Base-by-base conservation (phyloP, 768 basidiomycete species). In the Scleroderma bovista region DNA sequence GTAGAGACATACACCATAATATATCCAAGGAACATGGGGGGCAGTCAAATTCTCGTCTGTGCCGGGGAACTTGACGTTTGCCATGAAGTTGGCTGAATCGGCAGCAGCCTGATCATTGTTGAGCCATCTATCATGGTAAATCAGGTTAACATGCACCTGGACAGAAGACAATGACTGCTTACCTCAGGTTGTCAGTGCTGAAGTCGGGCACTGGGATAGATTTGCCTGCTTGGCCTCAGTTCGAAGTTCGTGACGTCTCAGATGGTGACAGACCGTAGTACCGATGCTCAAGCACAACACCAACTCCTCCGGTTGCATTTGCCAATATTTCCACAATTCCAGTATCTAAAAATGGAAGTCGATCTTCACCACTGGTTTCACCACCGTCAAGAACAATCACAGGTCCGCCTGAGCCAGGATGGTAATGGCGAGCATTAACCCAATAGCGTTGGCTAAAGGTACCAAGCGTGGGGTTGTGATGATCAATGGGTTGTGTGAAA, bases 311-410 rank as follows among this genome's bases (percentile, higher is more conserved):
- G 0, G 92, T 95, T 17, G 85, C 86, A 48, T 79, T 83, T 2
- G 88, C 74, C 48, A 97, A 72, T 51, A 96, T 94, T 40, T 91
- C 87, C 6, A 88, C 78, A 54, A 97, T 94, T 2, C 93, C 89
- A 0, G 80, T 85, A 54, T 89, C 84, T 55, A 74, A 59, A 60
- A 73, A 76, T 20, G 69, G 71, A 39, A 75, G 49, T 38, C 82
- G 57, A 36, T 86, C 79, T 66, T 80, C 82, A 17, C 92, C 95
- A 53, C 80, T 86, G 3, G 92, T 95, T 70, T 97, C 95, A 15
- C 95, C 95, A 1, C 91, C 92, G 65, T 97, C 95, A 19, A 97
- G 69, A 2, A 97, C 80, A 57, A 92, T 85, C 19, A 97, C 90
- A 0, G 94, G 95, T 2, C 83, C 88, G 39, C 83, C 81, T 2